Evolutionary conservation across 345 rosid genomes (phyloP).

Genomic region (Kandelia obovata): DNA sequence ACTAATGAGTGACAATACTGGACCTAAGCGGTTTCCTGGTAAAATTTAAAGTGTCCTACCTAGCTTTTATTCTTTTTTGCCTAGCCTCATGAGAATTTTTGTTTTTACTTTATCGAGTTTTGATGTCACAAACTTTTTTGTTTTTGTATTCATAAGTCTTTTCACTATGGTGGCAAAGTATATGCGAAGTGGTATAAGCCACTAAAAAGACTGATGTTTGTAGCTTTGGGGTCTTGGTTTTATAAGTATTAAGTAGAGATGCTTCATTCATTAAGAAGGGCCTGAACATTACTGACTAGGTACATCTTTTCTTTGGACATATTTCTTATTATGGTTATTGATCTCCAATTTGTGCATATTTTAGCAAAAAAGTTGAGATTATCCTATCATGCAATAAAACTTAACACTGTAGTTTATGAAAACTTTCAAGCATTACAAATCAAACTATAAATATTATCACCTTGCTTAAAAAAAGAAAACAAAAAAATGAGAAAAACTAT

Average conservation of each 20-base stretch:
- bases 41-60: neutral
- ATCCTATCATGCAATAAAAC: too few relatives aligned
- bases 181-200: conserved; percentile 98
- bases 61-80: conserved; percentile 1
- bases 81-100: neutral
- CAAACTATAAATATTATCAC: too few relatives aligned
- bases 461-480: too few relatives aligned
- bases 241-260: conserved; percentile 92
- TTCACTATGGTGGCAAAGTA: conserved; percentile 57
- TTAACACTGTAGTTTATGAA: too few relatives aligned
- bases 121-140: neutral
- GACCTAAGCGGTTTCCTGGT: neutral
- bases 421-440: too few relatives aligned
- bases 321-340: neutral
- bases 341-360: neutral
- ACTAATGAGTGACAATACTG: neutral
- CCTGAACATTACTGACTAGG: conserved; percentile 97
- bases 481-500: too few relatives aligned
- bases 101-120: conserved; percentile 6
- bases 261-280: conserved; percentile 97
- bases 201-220: conserved; percentile 97
- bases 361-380: neutral
- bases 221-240: conserved; percentile 91
- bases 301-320: conserved; percentile 29
- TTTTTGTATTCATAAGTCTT: neutral